phyloP scores from a whole-genome alignment of 306 rosid species.

The Hippophae rhamnoides region DNA sequence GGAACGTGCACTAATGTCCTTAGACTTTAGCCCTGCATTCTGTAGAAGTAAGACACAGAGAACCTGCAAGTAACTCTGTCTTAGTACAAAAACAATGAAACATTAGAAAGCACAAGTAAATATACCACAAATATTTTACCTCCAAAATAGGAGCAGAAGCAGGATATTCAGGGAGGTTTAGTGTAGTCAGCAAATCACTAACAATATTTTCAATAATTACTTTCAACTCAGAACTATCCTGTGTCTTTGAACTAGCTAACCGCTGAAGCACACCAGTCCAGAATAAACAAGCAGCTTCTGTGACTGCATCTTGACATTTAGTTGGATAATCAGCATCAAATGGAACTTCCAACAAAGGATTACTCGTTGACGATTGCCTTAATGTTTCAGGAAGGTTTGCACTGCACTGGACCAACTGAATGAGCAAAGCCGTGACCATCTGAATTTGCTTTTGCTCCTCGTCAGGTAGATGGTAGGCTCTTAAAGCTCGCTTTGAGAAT shows the following conservation, averaged over 20 bases:
- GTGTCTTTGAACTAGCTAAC: constrained; percentile 67
- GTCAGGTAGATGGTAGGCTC: constrained; percentile 80
- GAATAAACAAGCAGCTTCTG: constrained; percentile 71
- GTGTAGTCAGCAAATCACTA: constrained; percentile 70
- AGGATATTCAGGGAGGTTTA: constrained; percentile 93
- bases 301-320: constrained; percentile 62
- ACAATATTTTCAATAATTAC: constrained; percentile 87
- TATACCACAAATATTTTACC: constrained; percentile 33
- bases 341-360: constrained; percentile 67
- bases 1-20: constrained; percentile 74
- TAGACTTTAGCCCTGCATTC: constrained; percentile 86
- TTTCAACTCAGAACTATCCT: constrained; percentile 87
- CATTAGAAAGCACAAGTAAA: constrained; percentile 9
- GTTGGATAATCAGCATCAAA: constrained; percentile 52
- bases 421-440: constrained; percentile 87
- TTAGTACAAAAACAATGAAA: constrained; percentile 25
- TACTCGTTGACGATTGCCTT: constrained; percentile 47
- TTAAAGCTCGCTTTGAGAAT: constrained; percentile 73
- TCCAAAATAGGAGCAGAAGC: constrained; percentile 86
- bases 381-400: constrained; percentile 81
- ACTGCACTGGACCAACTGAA: constrained; percentile 85
- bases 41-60: constrained; percentile 80
- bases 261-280: constrained; percentile 95
- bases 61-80: constrained; percentile 52
- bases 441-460: constrained; percentile 98